phyloP scores from a whole-genome alignment of 306 rosid species.

The Lupinus albus region DNA sequence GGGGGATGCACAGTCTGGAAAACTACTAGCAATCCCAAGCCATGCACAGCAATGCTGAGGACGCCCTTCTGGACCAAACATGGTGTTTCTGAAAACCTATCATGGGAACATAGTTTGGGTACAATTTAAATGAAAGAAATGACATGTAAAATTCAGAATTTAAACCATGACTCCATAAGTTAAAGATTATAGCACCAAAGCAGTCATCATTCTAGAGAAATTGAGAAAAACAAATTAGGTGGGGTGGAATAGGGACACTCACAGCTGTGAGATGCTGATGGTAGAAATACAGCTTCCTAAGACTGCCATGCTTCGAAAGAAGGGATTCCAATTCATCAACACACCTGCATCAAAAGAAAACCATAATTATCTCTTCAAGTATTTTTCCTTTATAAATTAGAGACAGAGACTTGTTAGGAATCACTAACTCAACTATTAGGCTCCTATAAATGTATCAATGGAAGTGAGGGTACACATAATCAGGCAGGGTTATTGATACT shows the following conservation, averaged over 20 bases:
- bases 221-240: no score
- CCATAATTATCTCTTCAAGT: constrained; percentile 29
- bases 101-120: constrained; percentile 37
- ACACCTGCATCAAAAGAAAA: constrained; percentile 63
- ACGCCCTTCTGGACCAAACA: constrained; percentile 99
- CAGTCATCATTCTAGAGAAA: constrained; percentile 27
- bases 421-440: constrained; percentile 9
- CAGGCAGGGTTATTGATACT: no score
- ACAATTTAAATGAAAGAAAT: constrained; percentile 38
- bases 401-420: background rate
- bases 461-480: no score
- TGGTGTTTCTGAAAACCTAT: constrained; percentile 95
- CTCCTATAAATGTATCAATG: no score
- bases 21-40: constrained; percentile 99
- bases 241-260: constrained; percentile 42
- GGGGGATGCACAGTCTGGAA: constrained; percentile 93
- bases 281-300: constrained; percentile 85
- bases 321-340: constrained; percentile 91
- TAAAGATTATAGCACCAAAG: constrained; percentile 12
- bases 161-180: constrained; percentile 14
- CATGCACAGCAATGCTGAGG: constrained; percentile 99
- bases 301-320: constrained; percentile 92
- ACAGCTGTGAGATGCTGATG: constrained; percentile 97
- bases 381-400: background rate
- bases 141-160: constrained; percentile 33